phyloP scores from a whole-genome alignment of 169 alveolate genomes.

The Theileria sp. region DNA sequence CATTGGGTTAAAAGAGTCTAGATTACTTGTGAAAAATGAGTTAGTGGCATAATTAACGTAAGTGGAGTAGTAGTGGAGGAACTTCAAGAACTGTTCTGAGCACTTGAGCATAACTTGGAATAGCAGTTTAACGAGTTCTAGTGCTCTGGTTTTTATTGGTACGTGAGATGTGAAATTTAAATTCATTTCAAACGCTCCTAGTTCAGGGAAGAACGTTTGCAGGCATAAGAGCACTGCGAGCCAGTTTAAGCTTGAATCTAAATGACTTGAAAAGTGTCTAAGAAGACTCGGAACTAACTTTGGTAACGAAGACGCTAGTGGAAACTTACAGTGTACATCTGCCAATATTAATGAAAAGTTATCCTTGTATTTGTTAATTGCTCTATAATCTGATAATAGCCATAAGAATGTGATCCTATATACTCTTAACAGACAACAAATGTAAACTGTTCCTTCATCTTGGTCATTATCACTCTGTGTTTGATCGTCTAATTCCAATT shows the following conservation, averaged over 20 bases:
- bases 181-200: conserved; percentile 64
- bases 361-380: conserved; percentile 15
- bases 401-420: conserved; percentile 41
- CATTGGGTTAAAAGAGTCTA: conserved; percentile 7
- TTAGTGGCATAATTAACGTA: conserved; percentile 6
- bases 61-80: conserved; percentile 8
- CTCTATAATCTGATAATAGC: conserved; percentile 46
- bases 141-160: conserved; percentile 40
- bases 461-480: not conserved
- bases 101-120: conserved; percentile 35
- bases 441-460: not conserved
- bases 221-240: conserved; percentile 42
- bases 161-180: conserved; percentile 44
- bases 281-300: conserved; percentile 28
- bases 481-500: not conserved
- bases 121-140: conserved; percentile 38
- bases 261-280: conserved; percentile 23
- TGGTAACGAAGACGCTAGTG: conserved; percentile 50
- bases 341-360: conserved; percentile 55
- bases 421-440: conserved; percentile 42
- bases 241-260: conserved; percentile 38
- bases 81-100: conserved; percentile 24
- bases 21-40: not conserved
- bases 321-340: conserved; percentile 62
- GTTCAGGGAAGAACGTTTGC: conserved; percentile 52